A percentile compares a stretch with the other conserved stretches of the same genome.
Evolutionary conservation across 2,329 filamentous ascomycete species (phyloP).

Genomic region (Phaeosphaeria sp.): DNA sequence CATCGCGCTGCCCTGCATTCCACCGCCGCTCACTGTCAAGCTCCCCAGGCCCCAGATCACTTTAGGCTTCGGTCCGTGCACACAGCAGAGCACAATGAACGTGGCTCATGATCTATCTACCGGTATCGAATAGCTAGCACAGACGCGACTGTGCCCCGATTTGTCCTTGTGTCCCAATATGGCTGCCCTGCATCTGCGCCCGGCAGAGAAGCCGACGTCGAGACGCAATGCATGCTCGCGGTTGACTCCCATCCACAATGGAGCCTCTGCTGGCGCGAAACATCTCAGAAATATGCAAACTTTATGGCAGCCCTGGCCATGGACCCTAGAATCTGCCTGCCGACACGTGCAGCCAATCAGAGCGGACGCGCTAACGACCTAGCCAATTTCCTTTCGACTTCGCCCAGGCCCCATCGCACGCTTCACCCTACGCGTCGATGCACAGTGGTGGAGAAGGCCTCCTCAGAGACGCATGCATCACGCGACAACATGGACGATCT

Average conservation of each 20-base stretch:
- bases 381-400: neutral
- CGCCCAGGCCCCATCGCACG: neutral
- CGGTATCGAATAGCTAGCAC: neutral
- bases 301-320: neutral
- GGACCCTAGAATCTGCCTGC: neutral
- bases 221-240: neutral
- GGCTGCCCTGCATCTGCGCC: neutral
- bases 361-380: neutral
- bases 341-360: neutral
- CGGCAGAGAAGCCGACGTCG: neutral
- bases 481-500: slow-evolving; percentile 34
- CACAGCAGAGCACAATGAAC: neutral
- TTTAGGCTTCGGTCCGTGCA: neutral
- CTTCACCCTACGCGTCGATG: slow-evolving; percentile 3
- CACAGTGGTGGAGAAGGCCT: slow-evolving; percentile 7
- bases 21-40: neutral
- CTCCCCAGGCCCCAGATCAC: neutral
- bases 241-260: neutral
- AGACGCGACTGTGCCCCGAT: neutral
- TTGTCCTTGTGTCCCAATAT: neutral
- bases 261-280: neutral
- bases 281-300: neutral
- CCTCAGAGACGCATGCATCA: neutral
- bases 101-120: neutral
- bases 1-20: too few relatives aligned